phyloP scores from a whole-genome alignment of 805 yeast species.

The Candida sithepensis region DNA sequence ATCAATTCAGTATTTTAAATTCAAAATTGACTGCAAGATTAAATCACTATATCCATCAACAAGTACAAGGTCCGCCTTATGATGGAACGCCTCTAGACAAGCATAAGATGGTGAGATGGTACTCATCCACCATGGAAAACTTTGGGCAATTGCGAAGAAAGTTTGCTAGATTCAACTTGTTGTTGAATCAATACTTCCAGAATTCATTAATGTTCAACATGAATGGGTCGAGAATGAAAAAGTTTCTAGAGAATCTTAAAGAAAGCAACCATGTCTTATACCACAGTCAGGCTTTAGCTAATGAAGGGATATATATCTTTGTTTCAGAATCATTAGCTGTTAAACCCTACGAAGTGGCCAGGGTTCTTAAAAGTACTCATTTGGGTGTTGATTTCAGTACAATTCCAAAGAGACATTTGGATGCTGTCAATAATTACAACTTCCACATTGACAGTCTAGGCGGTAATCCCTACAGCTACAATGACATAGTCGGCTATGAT shows the following conservation, averaged over 20 bases:
- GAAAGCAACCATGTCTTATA: slow-evolving; percentile 72
- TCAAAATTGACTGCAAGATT: slow-evolving; percentile 66
- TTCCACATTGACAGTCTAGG: slow-evolving; percentile 16
- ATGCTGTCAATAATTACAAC: slow-evolving; percentile 27
- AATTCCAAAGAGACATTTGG: slow-evolving; percentile 31
- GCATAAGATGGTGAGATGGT: slow-evolving; percentile 58
- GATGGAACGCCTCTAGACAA: slow-evolving; percentile 30
- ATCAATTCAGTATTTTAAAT: slow-evolving; percentile 64
- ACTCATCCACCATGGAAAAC: slow-evolving; percentile 61
- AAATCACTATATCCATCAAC: slow-evolving; percentile 66
- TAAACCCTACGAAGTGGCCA: slow-evolving; percentile 40
- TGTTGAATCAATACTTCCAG: slow-evolving; percentile 64
- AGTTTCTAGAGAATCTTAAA: slow-evolving; percentile 53
- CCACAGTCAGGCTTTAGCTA: slow-evolving; percentile 62
- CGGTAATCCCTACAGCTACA: slow-evolving; percentile 5
- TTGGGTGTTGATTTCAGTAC: slow-evolving; percentile 47
- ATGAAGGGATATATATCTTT: slow-evolving; percentile 73
- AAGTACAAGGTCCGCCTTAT: slow-evolving; percentile 59
- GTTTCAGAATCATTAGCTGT: slow-evolving; percentile 58
- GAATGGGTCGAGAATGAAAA: slow-evolving; percentile 44
- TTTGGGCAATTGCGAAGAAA: slow-evolving; percentile 78
- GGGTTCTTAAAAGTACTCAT: slow-evolving; percentile 43
- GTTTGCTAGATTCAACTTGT: slow-evolving; percentile 70
- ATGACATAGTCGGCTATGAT: slow-evolving; percentile 11
- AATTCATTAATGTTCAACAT: slow-evolving; percentile 65